A percentile compares a stretch with the other conserved stretches of the same genome.
These are phyloP conservation scores for Trypanosomatidae sp. DNA, from an alignment of 208 protist species.

Conservation along the genomic window DNA sequence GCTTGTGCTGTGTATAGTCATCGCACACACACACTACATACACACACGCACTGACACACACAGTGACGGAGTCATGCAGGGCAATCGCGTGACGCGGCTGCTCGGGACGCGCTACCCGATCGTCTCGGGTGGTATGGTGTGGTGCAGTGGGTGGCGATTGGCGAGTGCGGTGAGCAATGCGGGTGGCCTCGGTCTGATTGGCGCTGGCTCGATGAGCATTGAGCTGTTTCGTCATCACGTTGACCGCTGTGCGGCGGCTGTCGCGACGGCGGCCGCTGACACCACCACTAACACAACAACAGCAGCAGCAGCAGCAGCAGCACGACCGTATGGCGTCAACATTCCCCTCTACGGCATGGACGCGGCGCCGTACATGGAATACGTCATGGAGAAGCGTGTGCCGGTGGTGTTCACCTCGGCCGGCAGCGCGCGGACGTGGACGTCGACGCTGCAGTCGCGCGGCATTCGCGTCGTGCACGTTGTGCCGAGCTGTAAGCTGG, in stretches of 20 bases:
- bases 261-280: conserved; percentile 59
- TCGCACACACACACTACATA: conserved; percentile 2
- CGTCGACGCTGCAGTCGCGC: conserved; percentile 44
- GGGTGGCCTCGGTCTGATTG: conserved; percentile 75
- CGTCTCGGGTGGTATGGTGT: conserved; percentile 73
- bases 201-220: conserved; percentile 54
- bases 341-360: conserved; percentile 23
- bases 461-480: conserved; percentile 72
- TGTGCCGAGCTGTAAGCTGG: conserved; percentile 63
- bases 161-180: conserved; percentile 77
- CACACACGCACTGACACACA: background rate
- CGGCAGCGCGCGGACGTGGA: conserved; percentile 57
- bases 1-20: background rate
- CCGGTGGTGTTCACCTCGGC: conserved; percentile 82
- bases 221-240: conserved; percentile 55
- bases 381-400: conserved; percentile 72
- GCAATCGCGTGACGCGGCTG: conserved; percentile 25
- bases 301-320: conserved; percentile 11
- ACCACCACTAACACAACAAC: conserved; percentile 32
- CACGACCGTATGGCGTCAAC: conserved; percentile 82
- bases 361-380: conserved; percentile 23
- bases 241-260: conserved; percentile 21
- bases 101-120: conserved; percentile 73
- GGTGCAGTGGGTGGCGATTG: conserved; percentile 61
- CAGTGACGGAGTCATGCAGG: conserved; percentile 6